Percentiles rank a stretch among this genome's conserved stretches.
phyloP scores from a whole-genome alignment of 257 asterid genomes.

The Knoxia roxburghii region DNA sequence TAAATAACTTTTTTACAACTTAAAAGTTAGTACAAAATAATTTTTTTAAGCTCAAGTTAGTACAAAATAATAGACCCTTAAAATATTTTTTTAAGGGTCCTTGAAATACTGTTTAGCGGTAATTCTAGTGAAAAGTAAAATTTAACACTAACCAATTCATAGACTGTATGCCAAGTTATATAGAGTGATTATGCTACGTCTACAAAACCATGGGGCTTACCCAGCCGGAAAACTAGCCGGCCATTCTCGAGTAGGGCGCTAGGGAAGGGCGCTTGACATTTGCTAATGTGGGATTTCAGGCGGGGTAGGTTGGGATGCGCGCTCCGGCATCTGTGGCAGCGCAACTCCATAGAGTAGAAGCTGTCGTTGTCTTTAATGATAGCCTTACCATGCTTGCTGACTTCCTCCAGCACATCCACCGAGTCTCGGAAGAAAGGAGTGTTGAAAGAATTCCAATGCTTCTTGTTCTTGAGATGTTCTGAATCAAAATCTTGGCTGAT shows the following conservation, averaged over 20 bases:
- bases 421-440: constrained; percentile 79
- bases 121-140: too few species aligned
- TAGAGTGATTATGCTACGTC: too few species aligned
- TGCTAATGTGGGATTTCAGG: constrained; percentile 58
- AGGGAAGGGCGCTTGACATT: constrained; percentile 63
- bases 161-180: not conserved
- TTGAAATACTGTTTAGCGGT: too few species aligned
- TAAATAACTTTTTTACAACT: too few species aligned
- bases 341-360: constrained; percentile 49
- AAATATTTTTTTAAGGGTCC: too few species aligned
- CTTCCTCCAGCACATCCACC: constrained; percentile 66
- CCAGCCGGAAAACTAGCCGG: constrained; percentile 36
- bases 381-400: constrained; percentile 41
- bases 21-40: too few species aligned
- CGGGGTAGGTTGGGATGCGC: constrained; percentile 86
- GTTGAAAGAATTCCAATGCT: constrained; percentile 92
- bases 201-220: constrained; percentile 4
- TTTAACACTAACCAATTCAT: too few species aligned
- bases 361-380: constrained; percentile 30
- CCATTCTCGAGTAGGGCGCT: constrained; percentile 46
- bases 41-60: too few species aligned
- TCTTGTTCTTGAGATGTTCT: constrained; percentile 64
- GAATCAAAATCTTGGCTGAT: constrained; percentile 92
- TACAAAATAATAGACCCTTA: too few species aligned
- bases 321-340: constrained; percentile 83